Evolutionary conservation across 495 filamentous ascomycete genomes (phyloP), one percentile per base, ranked within the genome.

Genomic region (Trichoderma reesei): DNA sequence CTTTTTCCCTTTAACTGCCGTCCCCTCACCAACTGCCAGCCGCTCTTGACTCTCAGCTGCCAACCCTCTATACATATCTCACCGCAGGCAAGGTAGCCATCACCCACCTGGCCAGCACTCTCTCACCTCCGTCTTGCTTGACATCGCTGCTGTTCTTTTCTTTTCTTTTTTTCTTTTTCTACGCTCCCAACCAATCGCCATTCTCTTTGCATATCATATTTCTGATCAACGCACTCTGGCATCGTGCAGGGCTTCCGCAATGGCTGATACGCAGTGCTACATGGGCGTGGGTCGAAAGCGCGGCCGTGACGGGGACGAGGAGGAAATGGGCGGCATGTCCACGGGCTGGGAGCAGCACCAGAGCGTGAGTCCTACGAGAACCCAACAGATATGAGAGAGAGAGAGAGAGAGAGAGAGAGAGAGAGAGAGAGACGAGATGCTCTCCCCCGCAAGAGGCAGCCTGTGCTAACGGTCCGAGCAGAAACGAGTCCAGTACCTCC

Each of bases 401-500:
- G 16, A 48, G 16, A 16, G 31, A 10, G 31, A 37, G n/a, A n/a
- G n/a, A n/a, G n/a, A n/a, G 48, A 44, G 26, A 16, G 16, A 36
- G 33, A 37, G 33, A 16, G 16, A 48, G 16, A 16, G 31, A 10
- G 31, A 37, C 20, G 59, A 34, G 62, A 41, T 46, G 54, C 38
- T 51, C 14, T 20, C 13, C 33, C 26, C 6, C 13, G 31, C 20
- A 7, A 26, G 51, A 34, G 20, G 8, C 10, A n/a, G n/a, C n/a
- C 66, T 67, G 65, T 64, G 59, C 16, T 64, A 36, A 61, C 13
- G 13, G 31, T 20, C 9, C 34, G 34, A 9, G 13, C 64, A 82
- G 78, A 82, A 82, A 75, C 78, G 79, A 41, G 61, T 79, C 39
- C 79, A 82, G 48, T 69, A 72, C 59, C 73, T 80, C 20, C 78